Base-by-base conservation (phyloP, 2,329 filamentous ascomycete species). In the Dothiorella sarmentorum region DNA sequence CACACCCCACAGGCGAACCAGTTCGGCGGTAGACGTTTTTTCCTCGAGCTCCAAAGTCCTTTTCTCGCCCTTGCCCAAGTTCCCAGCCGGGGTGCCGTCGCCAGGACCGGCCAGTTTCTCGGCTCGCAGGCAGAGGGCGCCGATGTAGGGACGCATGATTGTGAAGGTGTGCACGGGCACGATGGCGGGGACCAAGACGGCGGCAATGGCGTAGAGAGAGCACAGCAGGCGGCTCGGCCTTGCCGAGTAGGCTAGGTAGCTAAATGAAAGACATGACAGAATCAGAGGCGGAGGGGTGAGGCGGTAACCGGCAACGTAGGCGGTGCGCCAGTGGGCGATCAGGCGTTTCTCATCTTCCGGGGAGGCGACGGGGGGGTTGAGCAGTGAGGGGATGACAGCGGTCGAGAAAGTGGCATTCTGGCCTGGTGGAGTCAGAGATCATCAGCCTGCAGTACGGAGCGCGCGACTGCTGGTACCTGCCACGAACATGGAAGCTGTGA, bases 131-230 rank as follows among this genome's bases (percentile, higher is more conserved):
- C 42, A 47, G 42, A 58, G 42, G 7, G 55, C 55, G 20, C 55
- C 55, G 5, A 58, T 37, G 17, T 31, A 40, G 7, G 42, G 44
- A 24, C 55, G 55, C 55, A 58, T 58, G n/a, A 47, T 22, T 22
- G 26, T 15, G n/a, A 47, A 58, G 17, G 55, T 58, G 55, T 58
- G 55, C 42, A 49, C 55, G 33, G 44, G 35, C 24, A 58, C 3
- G 22, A 49, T 38, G 10, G 55, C 43, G 5, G 55, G 55, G 17
- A 58, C 42, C 31, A 58, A 13, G 22, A 49, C 43, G 2, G 55
- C 55, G 4, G 55, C 55, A 17, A 18, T 24, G 20, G 31, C 26
- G 7, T 58, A 58, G 15, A 49, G 43, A 29, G 33, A 7, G 17
- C 49, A 53, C 15, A 53, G 35, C 22, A 27, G 17, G 33, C 49